Percentiles rank a stretch among this genome's conserved stretches.
Conservation (phyloP, 768 basidiomycete genomes). For the Pulveroboletus sp. region DNA sequence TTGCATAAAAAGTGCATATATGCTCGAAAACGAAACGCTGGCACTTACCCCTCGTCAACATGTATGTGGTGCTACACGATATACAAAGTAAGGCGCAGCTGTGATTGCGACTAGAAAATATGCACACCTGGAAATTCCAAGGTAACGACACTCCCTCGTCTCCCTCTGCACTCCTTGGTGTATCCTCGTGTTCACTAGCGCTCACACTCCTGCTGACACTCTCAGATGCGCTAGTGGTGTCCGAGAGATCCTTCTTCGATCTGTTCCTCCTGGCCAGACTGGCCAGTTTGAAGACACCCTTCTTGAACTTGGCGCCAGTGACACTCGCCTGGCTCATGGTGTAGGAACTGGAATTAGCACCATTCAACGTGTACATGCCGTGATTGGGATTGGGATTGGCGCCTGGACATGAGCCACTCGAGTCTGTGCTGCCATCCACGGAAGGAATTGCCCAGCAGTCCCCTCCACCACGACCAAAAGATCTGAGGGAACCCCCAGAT, state of each 20-base stretch:
- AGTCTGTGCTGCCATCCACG: constrained; percentile 26
- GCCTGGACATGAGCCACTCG: constrained; percentile 18
- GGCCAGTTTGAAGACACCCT: constrained; percentile 34
- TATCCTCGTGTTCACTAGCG: constrained; percentile 8
- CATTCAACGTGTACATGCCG: constrained; percentile 11
- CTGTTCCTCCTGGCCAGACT: constrained; percentile 32
- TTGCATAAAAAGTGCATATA: neutral
- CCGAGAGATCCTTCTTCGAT: constrained; percentile 27
- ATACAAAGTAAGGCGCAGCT: neutral
- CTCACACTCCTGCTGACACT: constrained; percentile 11
- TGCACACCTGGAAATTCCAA: constrained; percentile 67
- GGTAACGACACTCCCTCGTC: constrained; percentile 65
- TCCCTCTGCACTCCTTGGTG: constrained; percentile 22
- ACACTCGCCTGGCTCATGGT: constrained; percentile 3
- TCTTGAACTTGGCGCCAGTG: constrained; percentile 21
- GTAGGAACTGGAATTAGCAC: constrained; percentile 16
- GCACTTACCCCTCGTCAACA: constrained; percentile 65
- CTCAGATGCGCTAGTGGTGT: constrained; percentile 12
- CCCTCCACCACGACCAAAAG: constrained; percentile 4
- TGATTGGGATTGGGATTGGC: neutral
- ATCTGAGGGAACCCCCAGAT: constrained; percentile 16
- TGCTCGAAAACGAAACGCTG: neutral
- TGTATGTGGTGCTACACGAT: constrained; percentile 65
- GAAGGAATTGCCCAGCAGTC: constrained; percentile 14
- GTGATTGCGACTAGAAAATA: neutral